Evolutionary conservation across 2,329 filamentous ascomycete genomes (phyloP).

Genomic region (Penicillium rolfsii): DNA sequence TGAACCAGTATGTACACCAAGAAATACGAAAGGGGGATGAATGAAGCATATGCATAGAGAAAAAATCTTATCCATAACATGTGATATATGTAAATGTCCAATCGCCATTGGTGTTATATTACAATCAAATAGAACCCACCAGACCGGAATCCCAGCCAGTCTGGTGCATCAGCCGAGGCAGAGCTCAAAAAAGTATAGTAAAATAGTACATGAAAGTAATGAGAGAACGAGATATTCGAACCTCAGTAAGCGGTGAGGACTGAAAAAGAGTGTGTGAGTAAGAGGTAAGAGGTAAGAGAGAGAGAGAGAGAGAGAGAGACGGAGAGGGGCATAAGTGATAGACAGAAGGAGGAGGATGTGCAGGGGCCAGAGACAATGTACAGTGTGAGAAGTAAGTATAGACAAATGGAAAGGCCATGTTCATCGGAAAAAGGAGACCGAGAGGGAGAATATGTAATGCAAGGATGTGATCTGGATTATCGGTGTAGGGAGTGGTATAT

Average conservation of each 20-base stretch:
- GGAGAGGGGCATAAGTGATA: constrained; percentile 10
- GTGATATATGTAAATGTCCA: constrained; percentile 30
- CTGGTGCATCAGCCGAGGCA: constrained; percentile 11
- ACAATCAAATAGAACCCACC: constrained; percentile 31
- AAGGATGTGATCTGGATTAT: constrained; percentile 16
- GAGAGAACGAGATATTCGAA: constrained; percentile 4
- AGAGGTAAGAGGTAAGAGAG: not conserved
- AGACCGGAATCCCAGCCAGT: constrained; percentile 31
- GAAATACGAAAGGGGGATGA: not conserved
- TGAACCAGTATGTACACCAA: too few relatives aligned
- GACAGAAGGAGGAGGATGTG: constrained; percentile 19
- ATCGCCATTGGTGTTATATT: constrained; percentile 36
- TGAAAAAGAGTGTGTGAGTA: constrained; percentile 9
- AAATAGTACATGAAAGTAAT: constrained; percentile 26
- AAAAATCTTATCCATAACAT: constrained; percentile 21
- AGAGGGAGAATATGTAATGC: constrained; percentile 4
- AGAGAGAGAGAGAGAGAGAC: constrained; percentile 15
- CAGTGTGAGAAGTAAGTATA: constrained; percentile 24
- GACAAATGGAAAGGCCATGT: constrained; percentile 27
- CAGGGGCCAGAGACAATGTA: constrained; percentile 26
- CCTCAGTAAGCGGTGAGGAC: constrained; percentile 20
- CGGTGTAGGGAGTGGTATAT: constrained; percentile 29
- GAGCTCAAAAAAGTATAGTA: constrained; percentile 13
- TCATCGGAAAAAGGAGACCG: constrained; percentile 21
- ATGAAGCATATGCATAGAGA: not conserved